These are phyloP conservation scores for Sphaerulina vaccinii DNA, from an alignment of 2,329 filamentous ascomycete species.

Conservation along the genomic window DNA sequence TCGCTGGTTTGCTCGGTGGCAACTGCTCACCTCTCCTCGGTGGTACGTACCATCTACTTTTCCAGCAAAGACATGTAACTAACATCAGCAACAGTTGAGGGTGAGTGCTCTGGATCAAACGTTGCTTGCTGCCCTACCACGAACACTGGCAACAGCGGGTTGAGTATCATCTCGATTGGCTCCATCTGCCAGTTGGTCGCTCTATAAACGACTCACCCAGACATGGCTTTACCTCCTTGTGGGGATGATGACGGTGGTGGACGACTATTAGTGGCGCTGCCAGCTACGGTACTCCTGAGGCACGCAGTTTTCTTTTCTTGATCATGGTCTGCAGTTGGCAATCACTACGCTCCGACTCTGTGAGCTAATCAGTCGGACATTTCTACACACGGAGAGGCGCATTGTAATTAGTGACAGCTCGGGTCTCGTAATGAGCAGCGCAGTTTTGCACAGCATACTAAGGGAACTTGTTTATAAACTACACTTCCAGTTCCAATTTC, in stretches of 20 bases:
- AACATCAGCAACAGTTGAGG: neutral
- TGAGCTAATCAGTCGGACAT: slow-evolving; percentile 19
- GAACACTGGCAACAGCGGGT: neutral
- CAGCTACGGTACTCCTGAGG: slow-evolving; percentile 20
- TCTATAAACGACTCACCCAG: slow-evolving; percentile 9
- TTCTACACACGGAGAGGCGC: slow-evolving; percentile 20
- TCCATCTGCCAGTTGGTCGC: slow-evolving; percentile 11
- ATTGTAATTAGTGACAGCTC: slow-evolving; percentile 23
- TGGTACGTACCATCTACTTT: neutral
- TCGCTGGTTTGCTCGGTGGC: slow-evolving; percentile 12
- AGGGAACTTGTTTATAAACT: slow-evolving; percentile 16
- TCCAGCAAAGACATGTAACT: neutral
- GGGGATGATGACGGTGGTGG: slow-evolving; percentile 14
- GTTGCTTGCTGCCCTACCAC: slow-evolving; percentile 14
- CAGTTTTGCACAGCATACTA: slow-evolving; percentile 21
- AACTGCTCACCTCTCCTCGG: slow-evolving; percentile 3
- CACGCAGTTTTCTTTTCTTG: slow-evolving; percentile 21
- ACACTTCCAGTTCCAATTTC: neutral
- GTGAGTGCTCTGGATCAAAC: neutral
- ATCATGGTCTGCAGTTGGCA: slow-evolving; percentile 19
- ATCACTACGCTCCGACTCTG: slow-evolving; percentile 7
- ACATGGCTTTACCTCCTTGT: slow-evolving; percentile 3
- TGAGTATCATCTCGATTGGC: slow-evolving; percentile 12
- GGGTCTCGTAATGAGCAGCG: slow-evolving; percentile 21
- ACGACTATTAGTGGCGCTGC: slow-evolving; percentile 15